Evolutionary conservation across 2,329 filamentous ascomycete genomes (phyloP), one percentile per base, ranked within the genome.

Genomic region (Botryosphaeria agaves): DNA sequence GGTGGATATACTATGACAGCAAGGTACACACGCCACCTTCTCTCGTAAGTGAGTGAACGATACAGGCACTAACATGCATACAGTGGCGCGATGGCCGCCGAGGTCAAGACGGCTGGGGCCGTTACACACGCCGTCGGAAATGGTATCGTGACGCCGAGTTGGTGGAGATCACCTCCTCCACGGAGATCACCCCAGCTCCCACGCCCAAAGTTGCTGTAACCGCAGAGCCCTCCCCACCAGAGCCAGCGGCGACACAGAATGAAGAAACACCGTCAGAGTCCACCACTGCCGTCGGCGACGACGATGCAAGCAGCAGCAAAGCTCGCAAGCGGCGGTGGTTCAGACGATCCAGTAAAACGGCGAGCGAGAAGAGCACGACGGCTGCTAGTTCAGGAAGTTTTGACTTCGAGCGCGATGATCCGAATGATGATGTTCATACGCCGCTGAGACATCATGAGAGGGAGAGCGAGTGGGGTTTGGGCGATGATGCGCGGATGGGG

Each of bases 1-100:
- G 85, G 1, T 98, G 89, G 89, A 82, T 93, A 21, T 98, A 89
- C 53, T 98, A 94, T 48, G 89, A 98, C 47, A 95, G 87, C 51
- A 94, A 93, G 73, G 82, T 83, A 57, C 36, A 59, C 18, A 20
- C 19, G 18, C 7, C n/a, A 14, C 12, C 26, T 21, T 14, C 6
- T 23, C 6, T 9, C 18, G 5, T 7, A n/a, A 7, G 26, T 29
- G 18, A 11, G 6, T 18, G 16, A 27, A 9, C 33, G 16, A 31
- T 8, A 12, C 18, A 40, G 49, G 28, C 48, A 18, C 18, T 14
- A 5, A 14, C 15, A 28, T 14, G 16, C 8, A 18, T 26, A 20
- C 28, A 91, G 77, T 98, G 89, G 89, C 76, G 84, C 49, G 78
- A 82, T 41, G 85, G 85, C 12, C 76, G 80, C 11, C 70, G 83